These are phyloP conservation scores for Penicillium sclerotigenum DNA, from an alignment of 2,329 filamentous ascomycete species.

Conservation along the genomic window DNA sequence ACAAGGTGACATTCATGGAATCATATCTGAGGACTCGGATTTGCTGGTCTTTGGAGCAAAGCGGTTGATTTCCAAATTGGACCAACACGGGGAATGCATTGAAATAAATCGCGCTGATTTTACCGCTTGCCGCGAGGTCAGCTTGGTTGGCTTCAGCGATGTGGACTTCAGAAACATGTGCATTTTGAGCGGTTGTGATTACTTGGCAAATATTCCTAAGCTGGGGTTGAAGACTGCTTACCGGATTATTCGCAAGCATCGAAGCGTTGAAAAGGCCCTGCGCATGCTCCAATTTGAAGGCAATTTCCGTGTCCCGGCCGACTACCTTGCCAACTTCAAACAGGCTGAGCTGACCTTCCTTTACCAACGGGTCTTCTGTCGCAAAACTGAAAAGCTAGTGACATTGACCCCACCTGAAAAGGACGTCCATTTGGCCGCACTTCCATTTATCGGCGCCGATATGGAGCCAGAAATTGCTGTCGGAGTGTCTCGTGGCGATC, in stretches of 20 bases:
- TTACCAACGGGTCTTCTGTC: slow-evolving; percentile 92
- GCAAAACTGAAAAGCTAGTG: slow-evolving; percentile 65
- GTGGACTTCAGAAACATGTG: slow-evolving; percentile 90
- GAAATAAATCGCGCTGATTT: slow-evolving; percentile 90
- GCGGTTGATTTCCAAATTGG: slow-evolving; percentile 85
- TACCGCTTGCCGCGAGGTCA: slow-evolving; percentile 81
- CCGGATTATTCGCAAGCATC: slow-evolving; percentile 83
- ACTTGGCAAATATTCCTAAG: slow-evolving; percentile 77
- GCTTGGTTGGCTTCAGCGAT: slow-evolving; percentile 87
- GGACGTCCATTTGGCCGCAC: slow-evolving; percentile 62
- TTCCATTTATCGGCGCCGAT: slow-evolving; percentile 76
- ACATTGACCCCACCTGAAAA: slow-evolving; percentile 67
- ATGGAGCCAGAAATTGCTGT: slow-evolving; percentile 67
- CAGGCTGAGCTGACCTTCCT: slow-evolving; percentile 90
- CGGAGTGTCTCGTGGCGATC: slow-evolving; percentile 73
- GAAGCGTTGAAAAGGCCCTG: slow-evolving; percentile 77
- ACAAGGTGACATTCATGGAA: slow-evolving; percentile 77
- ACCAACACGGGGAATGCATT: slow-evolving; percentile 87
- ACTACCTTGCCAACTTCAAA: slow-evolving; percentile 76
- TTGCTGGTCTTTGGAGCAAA: slow-evolving; percentile 92
- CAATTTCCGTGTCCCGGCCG: slow-evolving; percentile 73
- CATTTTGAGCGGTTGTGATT: slow-evolving; percentile 94
- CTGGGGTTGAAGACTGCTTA: slow-evolving; percentile 94
- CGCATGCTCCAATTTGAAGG: slow-evolving; percentile 85
- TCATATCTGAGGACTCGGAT: slow-evolving; percentile 95